These are phyloP conservation scores for Sonneratia alba DNA, from an alignment of 345 rosid genomes.

Conservation along the genomic window DNA sequence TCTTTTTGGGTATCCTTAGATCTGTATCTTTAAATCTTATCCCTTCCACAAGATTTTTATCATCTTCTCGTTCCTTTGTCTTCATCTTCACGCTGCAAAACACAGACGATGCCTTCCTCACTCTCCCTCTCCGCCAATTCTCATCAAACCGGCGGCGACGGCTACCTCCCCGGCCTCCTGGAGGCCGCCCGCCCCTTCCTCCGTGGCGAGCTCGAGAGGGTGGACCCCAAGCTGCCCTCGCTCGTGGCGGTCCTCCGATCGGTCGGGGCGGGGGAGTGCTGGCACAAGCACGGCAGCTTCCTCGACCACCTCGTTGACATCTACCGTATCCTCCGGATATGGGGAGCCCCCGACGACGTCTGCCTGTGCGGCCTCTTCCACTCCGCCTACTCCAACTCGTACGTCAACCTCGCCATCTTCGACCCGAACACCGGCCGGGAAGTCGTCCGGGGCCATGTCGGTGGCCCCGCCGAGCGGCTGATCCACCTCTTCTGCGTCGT, in stretches of 20 bases:
- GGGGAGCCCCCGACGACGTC: slow-evolving; percentile 71
- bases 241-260: slow-evolving; percentile 61
- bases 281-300: slow-evolving; percentile 98
- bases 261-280: slow-evolving; percentile 97
- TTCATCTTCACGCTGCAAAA: background rate
- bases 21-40: background rate
- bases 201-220: slow-evolving; percentile 65
- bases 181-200: slow-evolving; percentile 76
- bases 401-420: slow-evolving; percentile 83
- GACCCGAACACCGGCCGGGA: slow-evolving; percentile 81
- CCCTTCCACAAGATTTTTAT: background rate
- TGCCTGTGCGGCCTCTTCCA: slow-evolving; percentile 93
- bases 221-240: slow-evolving; percentile 55
- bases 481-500: slow-evolving; percentile 79
- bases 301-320: slow-evolving; percentile 73
- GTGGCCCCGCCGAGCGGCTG: slow-evolving; percentile 71
- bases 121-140: background rate
- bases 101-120: slow-evolving; percentile 5
- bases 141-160: slow-evolving; percentile 7
- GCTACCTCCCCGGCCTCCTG: slow-evolving; percentile 27
- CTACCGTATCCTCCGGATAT: slow-evolving; percentile 67
- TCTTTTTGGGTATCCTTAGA: background rate
- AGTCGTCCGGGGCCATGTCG: slow-evolving; percentile 69
- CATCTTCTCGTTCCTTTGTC: background rate
- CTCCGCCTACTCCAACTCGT: slow-evolving; percentile 92